Evolutionary conservation across 257 asterid genomes (phyloP).

Genomic region (Solanum gracilifrons): DNA sequence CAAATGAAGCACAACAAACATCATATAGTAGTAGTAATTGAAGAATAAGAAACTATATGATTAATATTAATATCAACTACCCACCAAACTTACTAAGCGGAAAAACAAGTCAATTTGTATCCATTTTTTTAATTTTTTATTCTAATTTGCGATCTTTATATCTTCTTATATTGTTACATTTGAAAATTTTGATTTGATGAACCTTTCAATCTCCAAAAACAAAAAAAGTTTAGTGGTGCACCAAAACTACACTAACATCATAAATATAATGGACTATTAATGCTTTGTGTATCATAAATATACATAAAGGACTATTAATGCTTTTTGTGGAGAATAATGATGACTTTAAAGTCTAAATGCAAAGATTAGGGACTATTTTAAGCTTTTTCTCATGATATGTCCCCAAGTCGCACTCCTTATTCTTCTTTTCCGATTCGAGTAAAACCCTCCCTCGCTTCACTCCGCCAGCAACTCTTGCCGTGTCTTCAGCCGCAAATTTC

Average conservation of each 20-base stretch:
- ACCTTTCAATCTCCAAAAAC: background rate
- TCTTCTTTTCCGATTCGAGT: background rate
- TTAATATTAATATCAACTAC: no score
- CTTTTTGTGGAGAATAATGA: background rate
- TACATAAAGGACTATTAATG: background rate
- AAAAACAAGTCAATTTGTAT: no score
- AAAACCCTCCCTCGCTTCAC: background rate
- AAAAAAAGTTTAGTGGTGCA: no score
- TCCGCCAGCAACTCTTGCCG: background rate
- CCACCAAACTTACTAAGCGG: background rate
- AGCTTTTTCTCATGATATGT: background rate
- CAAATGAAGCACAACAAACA: no score
- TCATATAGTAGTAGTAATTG: no score
- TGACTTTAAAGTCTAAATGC: background rate
- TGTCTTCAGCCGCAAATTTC: background rate
- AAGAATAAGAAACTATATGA: no score
- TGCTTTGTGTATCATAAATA: background rate
- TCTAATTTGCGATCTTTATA: background rate
- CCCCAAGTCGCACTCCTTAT: background rate
- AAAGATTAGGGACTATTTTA: background rate
- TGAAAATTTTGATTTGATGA: background rate
- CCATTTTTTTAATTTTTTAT: no score
- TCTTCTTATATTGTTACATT: no score
- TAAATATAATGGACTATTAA: background rate
- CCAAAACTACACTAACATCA: background rate